Evolutionary conservation across 345 rosid species (phyloP).

Genomic region (Citrus cavaleriei): DNA sequence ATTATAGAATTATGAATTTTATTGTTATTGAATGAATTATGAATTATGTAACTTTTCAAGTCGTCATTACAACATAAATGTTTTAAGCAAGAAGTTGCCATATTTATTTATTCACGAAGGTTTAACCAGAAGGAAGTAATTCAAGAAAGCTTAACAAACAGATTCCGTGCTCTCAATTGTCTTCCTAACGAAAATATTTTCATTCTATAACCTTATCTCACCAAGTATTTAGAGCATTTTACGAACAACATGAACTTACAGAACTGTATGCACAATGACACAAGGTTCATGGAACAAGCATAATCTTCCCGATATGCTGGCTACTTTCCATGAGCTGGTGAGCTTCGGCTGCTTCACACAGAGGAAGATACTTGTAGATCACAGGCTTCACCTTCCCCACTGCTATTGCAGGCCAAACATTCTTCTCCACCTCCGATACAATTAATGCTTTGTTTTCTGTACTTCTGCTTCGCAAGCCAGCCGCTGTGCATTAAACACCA

Average conservation of each 20-base stretch:
- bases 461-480: constrained; percentile 71
- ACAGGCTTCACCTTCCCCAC: constrained; percentile 51
- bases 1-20: too few species aligned
- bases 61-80: neutral
- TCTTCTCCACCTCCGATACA: constrained; percentile 63
- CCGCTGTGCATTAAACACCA: constrained; percentile 43
- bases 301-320: constrained; percentile 73
- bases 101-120: neutral
- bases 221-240: neutral
- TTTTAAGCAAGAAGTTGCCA: neutral
- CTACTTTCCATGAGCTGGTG: constrained; percentile 75
- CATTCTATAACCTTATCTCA: neutral
- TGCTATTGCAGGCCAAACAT: constrained; percentile 53
- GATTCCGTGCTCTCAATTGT: neutral
- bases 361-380: constrained; percentile 34
- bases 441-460: constrained; percentile 63
- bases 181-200: neutral
- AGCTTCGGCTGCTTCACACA: constrained; percentile 44
- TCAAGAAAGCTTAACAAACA: neutral
- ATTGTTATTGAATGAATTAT: too few species aligned
- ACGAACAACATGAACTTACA: neutral
- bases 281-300: constrained; percentile 43
- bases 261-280: neutral
- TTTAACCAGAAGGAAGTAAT: neutral
- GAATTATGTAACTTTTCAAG: neutral